These are phyloP conservation scores for Diaporthe australafricana DNA, from an alignment of 2,329 filamentous ascomycete genomes.

Conservation along the genomic window DNA sequence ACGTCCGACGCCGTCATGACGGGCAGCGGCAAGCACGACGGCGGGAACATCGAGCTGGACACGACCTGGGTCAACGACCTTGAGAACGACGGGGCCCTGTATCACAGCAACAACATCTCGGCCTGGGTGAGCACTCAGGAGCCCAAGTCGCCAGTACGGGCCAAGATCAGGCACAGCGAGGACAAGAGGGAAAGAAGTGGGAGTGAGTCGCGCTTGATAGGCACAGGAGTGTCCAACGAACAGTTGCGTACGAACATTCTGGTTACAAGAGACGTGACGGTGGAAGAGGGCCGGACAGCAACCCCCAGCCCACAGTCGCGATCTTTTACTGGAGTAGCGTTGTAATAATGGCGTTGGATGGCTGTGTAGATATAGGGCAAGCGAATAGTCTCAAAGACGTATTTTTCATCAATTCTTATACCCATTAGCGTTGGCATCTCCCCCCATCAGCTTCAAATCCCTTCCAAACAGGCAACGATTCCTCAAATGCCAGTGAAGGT, in stretches of 20 bases:
- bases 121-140: slow-evolving; percentile 34
- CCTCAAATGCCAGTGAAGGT: too few species aligned
- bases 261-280: slow-evolving; percentile 13
- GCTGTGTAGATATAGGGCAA: neutral
- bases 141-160: slow-evolving; percentile 1
- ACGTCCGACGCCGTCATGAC: neutral
- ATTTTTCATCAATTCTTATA: neutral
- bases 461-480: too few species aligned
- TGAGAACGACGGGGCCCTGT: slow-evolving; percentile 18
- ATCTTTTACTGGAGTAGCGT: slow-evolving; percentile 6
- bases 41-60: slow-evolving; percentile 8
- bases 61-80: slow-evolving; percentile 28
- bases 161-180: neutral
- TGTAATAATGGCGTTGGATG: neutral
- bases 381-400: neutral
- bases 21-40: neutral
- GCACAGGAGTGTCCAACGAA: slow-evolving; percentile 5
- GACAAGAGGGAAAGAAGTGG: neutral
- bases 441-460: neutral
- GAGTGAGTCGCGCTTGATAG: slow-evolving; percentile 14
- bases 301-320: slow-evolving; percentile 15
- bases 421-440: neutral
- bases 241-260: slow-evolving; percentile 15
- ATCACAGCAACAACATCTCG: slow-evolving; percentile 32
- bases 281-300: slow-evolving; percentile 11